Evolutionary conservation across 2,329 filamentous ascomycete species (phyloP).

Genomic region (Orbilia brochopaga): DNA sequence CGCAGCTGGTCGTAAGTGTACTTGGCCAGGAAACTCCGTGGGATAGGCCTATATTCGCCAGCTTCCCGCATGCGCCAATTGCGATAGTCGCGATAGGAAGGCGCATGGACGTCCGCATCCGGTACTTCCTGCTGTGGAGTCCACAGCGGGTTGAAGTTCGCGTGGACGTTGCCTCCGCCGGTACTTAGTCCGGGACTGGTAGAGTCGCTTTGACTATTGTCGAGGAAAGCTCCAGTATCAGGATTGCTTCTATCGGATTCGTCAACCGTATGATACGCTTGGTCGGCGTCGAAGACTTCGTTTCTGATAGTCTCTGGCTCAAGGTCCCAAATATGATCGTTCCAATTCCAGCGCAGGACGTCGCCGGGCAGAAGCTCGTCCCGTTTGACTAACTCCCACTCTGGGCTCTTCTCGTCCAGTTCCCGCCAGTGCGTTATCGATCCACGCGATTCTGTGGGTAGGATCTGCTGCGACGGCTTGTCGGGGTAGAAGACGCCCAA

Average conservation of each 20-base stretch:
- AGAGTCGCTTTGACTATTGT: too few species aligned
- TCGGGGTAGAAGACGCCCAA: not conserved
- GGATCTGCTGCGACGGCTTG: constrained; percentile 10
- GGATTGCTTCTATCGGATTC: not conserved
- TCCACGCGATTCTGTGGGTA: not conserved
- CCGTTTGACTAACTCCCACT: not conserved
- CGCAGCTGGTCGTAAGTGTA: constrained; percentile 2
- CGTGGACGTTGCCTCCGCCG: not conserved
- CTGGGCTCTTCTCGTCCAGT: constrained; percentile 3
- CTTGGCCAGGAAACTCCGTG: not conserved
- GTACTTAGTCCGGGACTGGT: not conserved
- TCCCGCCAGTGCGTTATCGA: constrained; percentile 13
- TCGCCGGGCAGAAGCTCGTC: constrained; percentile 2
- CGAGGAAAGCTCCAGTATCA: not conserved
- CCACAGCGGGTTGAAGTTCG: constrained; percentile 6
- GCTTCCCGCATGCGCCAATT: constrained; percentile 16
- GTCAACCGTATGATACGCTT: not conserved
- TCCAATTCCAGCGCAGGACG: not conserved
- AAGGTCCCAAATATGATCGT: not conserved
- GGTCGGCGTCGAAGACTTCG: constrained; percentile 3
- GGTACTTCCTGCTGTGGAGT: constrained; percentile 2
- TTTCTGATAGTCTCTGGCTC: not conserved
- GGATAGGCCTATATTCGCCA: constrained; percentile 24
- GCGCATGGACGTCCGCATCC: not conserved
- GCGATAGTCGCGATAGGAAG: constrained; percentile 10